Percentiles rank a stretch among this genome's conserved stretches.
Conservation (phyloP, 2,329 filamentous ascomycete genomes). For the Ophiosphaerella korrae region DNA sequence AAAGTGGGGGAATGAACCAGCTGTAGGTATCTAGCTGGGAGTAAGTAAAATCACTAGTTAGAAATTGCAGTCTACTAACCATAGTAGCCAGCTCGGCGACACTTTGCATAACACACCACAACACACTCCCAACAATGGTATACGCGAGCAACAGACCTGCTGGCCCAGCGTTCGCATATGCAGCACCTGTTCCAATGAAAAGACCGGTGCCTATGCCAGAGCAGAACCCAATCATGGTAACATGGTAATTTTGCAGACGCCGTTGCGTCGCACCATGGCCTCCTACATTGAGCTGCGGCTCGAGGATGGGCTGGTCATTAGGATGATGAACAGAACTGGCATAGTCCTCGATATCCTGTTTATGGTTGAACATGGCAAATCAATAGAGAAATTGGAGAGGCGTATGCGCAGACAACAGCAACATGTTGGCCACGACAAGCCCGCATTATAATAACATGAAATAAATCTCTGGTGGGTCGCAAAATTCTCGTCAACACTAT, state of each 20-base stretch:
- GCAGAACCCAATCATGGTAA: conserved; percentile 28
- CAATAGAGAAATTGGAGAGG: not conserved
- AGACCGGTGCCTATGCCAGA: conserved; percentile 26
- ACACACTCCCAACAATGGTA: conserved; percentile 57
- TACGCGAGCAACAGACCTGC: conserved; percentile 63
- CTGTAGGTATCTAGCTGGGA: conserved; percentile 27
- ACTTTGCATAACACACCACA: conserved; percentile 66
- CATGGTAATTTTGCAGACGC: conserved; percentile 22
- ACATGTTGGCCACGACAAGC: not conserved
- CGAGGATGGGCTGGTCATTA: conserved; percentile 21
- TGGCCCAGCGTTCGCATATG: conserved; percentile 45
- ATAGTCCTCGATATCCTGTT: conserved; percentile 16
- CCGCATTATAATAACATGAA: conserved; percentile 8
- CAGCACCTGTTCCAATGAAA: conserved; percentile 25
- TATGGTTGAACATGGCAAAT: conserved; percentile 12
- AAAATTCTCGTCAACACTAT: conserved; percentile 19
- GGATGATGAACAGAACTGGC: conserved; percentile 7
- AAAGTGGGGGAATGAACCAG: conserved; percentile 65
- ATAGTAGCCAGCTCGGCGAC: conserved; percentile 63
- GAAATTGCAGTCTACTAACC: conserved; percentile 6
- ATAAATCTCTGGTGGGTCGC: conserved; percentile 1
- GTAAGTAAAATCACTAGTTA: no score
- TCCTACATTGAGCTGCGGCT: conserved; percentile 24
- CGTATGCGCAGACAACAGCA: not conserved
- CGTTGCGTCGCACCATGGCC: conserved; percentile 25